phyloP scores from a whole-genome alignment of 2,329 filamentous ascomycete genomes.

The Clonostachys chloroleuca region DNA sequence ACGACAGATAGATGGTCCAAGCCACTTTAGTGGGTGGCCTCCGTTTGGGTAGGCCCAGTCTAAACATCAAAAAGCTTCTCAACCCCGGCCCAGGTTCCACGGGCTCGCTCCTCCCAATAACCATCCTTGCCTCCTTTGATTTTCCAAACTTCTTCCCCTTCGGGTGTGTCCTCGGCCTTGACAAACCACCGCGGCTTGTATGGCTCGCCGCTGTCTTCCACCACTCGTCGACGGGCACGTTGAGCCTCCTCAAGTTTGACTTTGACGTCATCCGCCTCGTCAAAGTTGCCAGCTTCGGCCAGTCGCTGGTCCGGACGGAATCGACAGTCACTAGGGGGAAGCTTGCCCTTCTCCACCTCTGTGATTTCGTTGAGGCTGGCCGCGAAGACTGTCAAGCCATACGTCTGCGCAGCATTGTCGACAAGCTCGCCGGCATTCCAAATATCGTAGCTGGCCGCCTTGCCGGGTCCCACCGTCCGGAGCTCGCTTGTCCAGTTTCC shows the following conservation, averaged over 20 bases:
- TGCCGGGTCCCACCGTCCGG: slow-evolving; percentile 59
- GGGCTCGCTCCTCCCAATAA: slow-evolving; percentile 86
- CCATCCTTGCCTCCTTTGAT: slow-evolving; percentile 78
- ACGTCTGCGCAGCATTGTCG: slow-evolving; percentile 72
- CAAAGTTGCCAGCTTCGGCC: slow-evolving; percentile 76
- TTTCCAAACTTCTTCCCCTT: slow-evolving; percentile 68
- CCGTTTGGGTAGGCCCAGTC: not conserved
- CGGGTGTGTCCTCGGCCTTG: slow-evolving; percentile 54
- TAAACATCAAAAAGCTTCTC: slow-evolving; percentile 40
- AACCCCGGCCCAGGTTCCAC: slow-evolving; percentile 59
- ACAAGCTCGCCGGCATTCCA: slow-evolving; percentile 80
- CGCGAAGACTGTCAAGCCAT: slow-evolving; percentile 85
- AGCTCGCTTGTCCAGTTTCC: slow-evolving; percentile 85
- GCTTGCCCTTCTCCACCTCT: slow-evolving; percentile 64
- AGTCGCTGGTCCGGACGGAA: slow-evolving; percentile 84
- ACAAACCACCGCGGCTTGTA: slow-evolving; percentile 84
- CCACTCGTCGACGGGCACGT: slow-evolving; percentile 64
- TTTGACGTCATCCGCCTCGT: slow-evolving; percentile 81
- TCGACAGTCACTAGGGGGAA: slow-evolving; percentile 79
- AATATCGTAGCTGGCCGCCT: slow-evolving; percentile 58
- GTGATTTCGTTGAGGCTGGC: slow-evolving; percentile 87
- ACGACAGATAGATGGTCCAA: too few species aligned
- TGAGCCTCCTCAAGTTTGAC: slow-evolving; percentile 82
- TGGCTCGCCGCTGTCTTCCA: slow-evolving; percentile 70
- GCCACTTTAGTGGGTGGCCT: not conserved